Percentiles rank a stretch among this genome's conserved stretches.
Evolutionary conservation across 2,329 filamentous ascomycete genomes (phyloP).

Genomic region (Thelonectria blattea): DNA sequence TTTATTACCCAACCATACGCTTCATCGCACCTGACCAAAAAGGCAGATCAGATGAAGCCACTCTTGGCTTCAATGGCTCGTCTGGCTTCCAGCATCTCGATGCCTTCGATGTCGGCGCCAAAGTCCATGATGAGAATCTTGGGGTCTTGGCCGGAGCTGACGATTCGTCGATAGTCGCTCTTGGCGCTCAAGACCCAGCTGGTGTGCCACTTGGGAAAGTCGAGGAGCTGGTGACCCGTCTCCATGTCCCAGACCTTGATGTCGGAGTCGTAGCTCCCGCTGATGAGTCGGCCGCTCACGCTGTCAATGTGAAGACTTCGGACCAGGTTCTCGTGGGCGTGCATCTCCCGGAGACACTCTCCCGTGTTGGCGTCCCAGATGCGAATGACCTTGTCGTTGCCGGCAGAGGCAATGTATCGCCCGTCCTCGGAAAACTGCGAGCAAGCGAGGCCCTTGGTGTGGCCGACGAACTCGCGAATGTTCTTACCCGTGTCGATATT

Average conservation of each 20-base stretch:
- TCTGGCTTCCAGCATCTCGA: constrained; percentile 62
- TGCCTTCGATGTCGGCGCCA: constrained; percentile 65
- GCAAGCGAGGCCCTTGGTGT: constrained; percentile 92
- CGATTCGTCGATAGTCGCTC: constrained; percentile 91
- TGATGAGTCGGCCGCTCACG: constrained; percentile 83
- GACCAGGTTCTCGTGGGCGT: constrained; percentile 84
- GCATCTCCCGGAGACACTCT: constrained; percentile 78
- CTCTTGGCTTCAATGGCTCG: constrained; percentile 23
- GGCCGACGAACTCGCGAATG: constrained; percentile 87
- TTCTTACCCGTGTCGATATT: constrained; percentile 88
- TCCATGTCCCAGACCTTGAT: constrained; percentile 94
- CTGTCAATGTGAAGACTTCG: constrained; percentile 91
- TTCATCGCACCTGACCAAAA: not conserved
- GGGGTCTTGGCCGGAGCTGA: constrained; percentile 93
- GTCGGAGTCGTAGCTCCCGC: constrained; percentile 92
- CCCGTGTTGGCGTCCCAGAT: constrained; percentile 95
- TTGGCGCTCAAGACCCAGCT: constrained; percentile 98
- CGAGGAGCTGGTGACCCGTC: constrained; percentile 76
- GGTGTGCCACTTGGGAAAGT: constrained; percentile 93
- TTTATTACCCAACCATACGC: constrained; percentile 2
- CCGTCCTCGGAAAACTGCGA: constrained; percentile 96
- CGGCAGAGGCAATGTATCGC: constrained; percentile 90
- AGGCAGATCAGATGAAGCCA: constrained; percentile 37
- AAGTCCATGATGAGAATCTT: constrained; percentile 95
- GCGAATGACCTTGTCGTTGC: constrained; percentile 94